Percentiles rank a stretch among this genome's conserved stretches.
phyloP scores from a whole-genome alignment of 352 stramenopile species.

The Globisporangium apiculatum region DNA sequence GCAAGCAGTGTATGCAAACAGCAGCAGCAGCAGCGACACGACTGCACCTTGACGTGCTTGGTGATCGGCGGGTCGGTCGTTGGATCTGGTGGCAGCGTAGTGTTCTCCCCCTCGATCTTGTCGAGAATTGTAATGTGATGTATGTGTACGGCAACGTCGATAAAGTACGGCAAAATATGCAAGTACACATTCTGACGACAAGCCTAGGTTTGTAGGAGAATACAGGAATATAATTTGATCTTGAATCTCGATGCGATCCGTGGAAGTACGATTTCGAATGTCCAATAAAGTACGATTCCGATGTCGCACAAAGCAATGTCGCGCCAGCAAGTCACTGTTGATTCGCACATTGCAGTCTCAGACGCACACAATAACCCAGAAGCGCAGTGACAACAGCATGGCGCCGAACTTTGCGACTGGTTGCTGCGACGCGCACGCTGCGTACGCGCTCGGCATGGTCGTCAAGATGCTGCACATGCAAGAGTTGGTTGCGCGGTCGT shows the following conservation, averaged over 20 bases:
- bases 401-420: constrained; percentile 5
- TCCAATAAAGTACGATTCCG: too few relatives aligned
- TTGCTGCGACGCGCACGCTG: constrained; percentile 17
- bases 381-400: constrained; percentile 1
- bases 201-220: too few relatives aligned
- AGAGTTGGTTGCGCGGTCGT: background rate
- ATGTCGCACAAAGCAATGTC: too few relatives aligned
- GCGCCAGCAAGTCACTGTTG: too few relatives aligned
- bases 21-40: background rate
- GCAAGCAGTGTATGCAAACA: background rate
- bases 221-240: too few relatives aligned
- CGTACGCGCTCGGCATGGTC: constrained; percentile 32
- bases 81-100: background rate
- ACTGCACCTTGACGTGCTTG: background rate
- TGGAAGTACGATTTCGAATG: background rate
- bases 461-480: constrained; percentile 12
- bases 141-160: too few relatives aligned
- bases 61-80: background rate
- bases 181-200: too few relatives aligned
- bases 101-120: too few relatives aligned
- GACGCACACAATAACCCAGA: background rate
- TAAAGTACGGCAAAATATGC: too few relatives aligned
- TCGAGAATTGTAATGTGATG: too few relatives aligned
- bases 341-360: too few relatives aligned
- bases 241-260: background rate